Base-by-base conservation (phyloP, 2,329 filamentous ascomycete species). In the Monosporascus cannonballus region DNA sequence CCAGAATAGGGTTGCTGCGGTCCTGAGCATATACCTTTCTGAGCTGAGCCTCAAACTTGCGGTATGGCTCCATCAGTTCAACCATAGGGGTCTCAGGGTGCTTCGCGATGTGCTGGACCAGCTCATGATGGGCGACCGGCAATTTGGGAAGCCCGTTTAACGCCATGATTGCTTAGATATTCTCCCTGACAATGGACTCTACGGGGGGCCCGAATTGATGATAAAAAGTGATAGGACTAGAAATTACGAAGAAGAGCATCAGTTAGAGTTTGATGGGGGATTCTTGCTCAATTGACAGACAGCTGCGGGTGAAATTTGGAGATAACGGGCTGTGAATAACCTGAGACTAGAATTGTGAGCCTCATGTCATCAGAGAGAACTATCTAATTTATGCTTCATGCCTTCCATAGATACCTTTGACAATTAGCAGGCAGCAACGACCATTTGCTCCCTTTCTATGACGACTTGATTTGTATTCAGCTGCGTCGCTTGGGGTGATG, bases 21-120 rank as follows among this genome's bases (percentile, higher is more conserved):
- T 87, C 76, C 62, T 90, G 87, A 38, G 87, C 86, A 61, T 84
- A 90, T 18, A 86, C 63, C 56, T 85, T 77, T 45, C 87, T 82
- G 49, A 90, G 73, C 54, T 80, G 76, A 47, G 80, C 76, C 66
- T 91, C 87, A 59, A 85, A 89, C 51, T 79, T 69, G 64, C 85
- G 82, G 69, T 83, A 90, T 0, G 87, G 87, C 49, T 78, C 71
- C 52, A 90, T 67, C 50, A 90, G 72, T 36, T 86, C 74, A 6
- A 66, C 56, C 57, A 90, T 73, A 1, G 81, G 70, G 51, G 71
- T 77, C 25, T 79, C 69, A 6, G 77, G 72, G 56, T 85, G 73
- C 52, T 76, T 70, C 14, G 75, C 71, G 53, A 89, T 74, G 67
- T 88, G 80, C 52, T 65, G 71, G 39, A 69, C 71, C 62, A 82